These are phyloP conservation scores for Candida parachauliodes DNA, from an alignment of 805 yeast species.

Conservation along the genomic window DNA sequence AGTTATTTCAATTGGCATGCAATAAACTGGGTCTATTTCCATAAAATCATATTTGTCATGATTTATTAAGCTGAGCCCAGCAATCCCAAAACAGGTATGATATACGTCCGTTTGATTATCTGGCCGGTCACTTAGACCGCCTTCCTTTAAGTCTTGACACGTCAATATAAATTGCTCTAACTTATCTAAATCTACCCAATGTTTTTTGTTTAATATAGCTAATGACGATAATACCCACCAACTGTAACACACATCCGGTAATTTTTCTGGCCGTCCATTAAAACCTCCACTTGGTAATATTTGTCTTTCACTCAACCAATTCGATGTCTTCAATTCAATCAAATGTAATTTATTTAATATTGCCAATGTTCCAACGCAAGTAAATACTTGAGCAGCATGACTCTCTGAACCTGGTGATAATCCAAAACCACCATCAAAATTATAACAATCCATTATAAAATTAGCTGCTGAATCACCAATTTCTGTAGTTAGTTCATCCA, in stretches of 20 bases:
- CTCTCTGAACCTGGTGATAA: conserved; percentile 91
- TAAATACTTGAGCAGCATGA: conserved; percentile 89
- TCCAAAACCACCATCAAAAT: conserved; percentile 97
- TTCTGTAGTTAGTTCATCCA: conserved; percentile 58
- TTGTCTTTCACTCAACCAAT: conserved; percentile 94
- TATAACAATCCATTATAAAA: conserved; percentile 67
- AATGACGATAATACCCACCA: conserved; percentile 94
- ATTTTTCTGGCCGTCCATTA: conserved; percentile 93
- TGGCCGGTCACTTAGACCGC: conserved; percentile 92
- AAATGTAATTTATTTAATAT: conserved; percentile 59
- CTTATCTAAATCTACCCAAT: conserved; percentile 73
- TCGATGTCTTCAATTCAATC: conserved; percentile 34
- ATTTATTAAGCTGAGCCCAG: conserved; percentile 80
- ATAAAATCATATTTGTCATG: conserved; percentile 47
- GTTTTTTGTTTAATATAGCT: conserved; percentile 57
- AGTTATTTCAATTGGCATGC: conserved; percentile 62
- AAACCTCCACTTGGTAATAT: conserved; percentile 76
- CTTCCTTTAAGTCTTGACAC: conserved; percentile 73
- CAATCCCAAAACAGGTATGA: conserved; percentile 87
- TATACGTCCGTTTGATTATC: conserved; percentile 90
- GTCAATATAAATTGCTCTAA: conserved; percentile 63
- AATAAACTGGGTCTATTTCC: conserved; percentile 81
- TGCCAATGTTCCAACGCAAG: conserved; percentile 78
- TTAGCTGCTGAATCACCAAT: conserved; percentile 59
- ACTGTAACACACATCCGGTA: conserved; percentile 96